Evolutionary conservation across 2,329 filamentous ascomycete species (phyloP).

Genomic region (Hypoxylon sp.): DNA sequence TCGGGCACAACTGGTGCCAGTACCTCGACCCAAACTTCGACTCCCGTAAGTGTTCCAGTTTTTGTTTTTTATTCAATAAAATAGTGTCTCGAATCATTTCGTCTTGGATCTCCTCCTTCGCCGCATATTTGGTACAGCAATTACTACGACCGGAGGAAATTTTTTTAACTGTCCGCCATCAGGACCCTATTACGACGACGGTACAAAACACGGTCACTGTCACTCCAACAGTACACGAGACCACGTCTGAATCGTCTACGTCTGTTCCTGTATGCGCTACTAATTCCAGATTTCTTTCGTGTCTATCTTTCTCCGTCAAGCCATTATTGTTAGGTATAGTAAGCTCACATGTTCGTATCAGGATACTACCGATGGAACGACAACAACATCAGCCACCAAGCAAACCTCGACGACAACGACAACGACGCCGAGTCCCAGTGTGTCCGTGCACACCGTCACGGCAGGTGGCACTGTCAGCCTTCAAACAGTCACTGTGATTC

Average conservation of each 20-base stretch:
- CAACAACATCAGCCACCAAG: constrained; percentile 14
- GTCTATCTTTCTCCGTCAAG: constrained; percentile 16
- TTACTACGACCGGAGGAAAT: constrained; percentile 30
- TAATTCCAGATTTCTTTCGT: constrained; percentile 32
- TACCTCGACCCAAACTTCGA: constrained; percentile 41
- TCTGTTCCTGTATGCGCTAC: constrained; percentile 49
- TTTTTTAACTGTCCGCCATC: constrained; percentile 49
- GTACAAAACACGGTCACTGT: constrained; percentile 54
- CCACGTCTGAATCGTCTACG: constrained; percentile 21
- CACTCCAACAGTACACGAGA: constrained; percentile 44
- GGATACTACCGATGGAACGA: constrained; percentile 40
- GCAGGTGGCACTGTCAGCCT: constrained; percentile 61
- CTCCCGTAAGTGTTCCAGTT: constrained; percentile 48
- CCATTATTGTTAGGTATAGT: neutral
- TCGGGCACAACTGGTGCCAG: constrained; percentile 65
- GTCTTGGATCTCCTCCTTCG: constrained; percentile 35
- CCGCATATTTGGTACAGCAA: constrained; percentile 19
- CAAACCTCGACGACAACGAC: constrained; percentile 34
- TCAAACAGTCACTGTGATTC: constrained; percentile 65
- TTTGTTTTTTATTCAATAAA: constrained; percentile 33
- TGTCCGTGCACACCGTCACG: constrained; percentile 65
- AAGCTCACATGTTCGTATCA: constrained; percentile 27
- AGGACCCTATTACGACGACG: constrained; percentile 50
- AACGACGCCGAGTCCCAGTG: constrained; percentile 50
- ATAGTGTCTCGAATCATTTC: constrained; percentile 39